Percentiles rank a stretch among this genome's conserved stretches.
Evolutionary conservation across 176 grass and related monocot species (phyloP).

Genomic region (Zea luxurians): DNA sequence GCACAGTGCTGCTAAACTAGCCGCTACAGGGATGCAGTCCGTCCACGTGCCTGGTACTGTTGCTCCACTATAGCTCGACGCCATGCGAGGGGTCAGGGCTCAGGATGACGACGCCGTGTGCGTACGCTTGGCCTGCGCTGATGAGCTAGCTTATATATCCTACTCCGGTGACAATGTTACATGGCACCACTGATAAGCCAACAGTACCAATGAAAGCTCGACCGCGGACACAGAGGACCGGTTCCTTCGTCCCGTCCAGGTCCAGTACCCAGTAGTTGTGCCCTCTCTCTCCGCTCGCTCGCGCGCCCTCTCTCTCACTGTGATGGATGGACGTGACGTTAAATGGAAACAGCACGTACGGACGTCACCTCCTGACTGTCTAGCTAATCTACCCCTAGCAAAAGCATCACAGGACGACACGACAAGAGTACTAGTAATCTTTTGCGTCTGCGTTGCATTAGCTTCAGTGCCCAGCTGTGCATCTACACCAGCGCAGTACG

Average conservation of each 20-base stretch:
- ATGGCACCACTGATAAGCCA: slow-evolving; percentile 15
- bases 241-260: slow-evolving; percentile 44
- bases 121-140: background rate
- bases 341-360: slow-evolving; percentile 40
- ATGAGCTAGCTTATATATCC: too few species aligned
- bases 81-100: background rate
- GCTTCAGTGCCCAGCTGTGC: too few species aligned
- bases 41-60: slow-evolving; percentile 35
- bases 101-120: background rate
- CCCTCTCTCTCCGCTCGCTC: background rate
- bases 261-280: background rate
- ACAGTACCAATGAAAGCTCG: slow-evolving; percentile 45
- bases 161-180: background rate
- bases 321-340: slow-evolving; percentile 44
- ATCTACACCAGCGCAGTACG: background rate
- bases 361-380: slow-evolving; percentile 41
- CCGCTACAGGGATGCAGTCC: background rate
- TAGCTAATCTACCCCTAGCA: background rate
- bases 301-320: background rate
- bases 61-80: background rate
- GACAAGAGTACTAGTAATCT: too few species aligned
- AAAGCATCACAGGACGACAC: background rate
- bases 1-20: background rate
- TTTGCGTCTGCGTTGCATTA: too few species aligned
- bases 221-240: slow-evolving; percentile 35